phyloP scores from a whole-genome alignment of 2,329 filamentous ascomycete genomes.

The Fusarium scirpi region DNA sequence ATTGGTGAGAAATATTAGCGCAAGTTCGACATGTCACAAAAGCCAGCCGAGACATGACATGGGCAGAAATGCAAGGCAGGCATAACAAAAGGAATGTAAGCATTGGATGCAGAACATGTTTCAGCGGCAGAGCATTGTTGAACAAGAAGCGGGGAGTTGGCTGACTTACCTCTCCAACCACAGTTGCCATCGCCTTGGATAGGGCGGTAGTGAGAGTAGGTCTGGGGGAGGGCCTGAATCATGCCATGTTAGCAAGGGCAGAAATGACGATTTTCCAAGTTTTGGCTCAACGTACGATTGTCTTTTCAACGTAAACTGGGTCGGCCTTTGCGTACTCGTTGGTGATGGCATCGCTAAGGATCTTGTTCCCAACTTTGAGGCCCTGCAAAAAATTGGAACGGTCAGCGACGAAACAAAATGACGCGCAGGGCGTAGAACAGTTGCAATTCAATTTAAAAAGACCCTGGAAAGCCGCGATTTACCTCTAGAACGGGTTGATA shows the following conservation, averaged over 20 bases:
- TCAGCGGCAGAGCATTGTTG: slow-evolving; percentile 10
- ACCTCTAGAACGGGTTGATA: slow-evolving; percentile 70
- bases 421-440: slow-evolving; percentile 16
- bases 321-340: slow-evolving; percentile 91
- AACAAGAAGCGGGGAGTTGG: slow-evolving; percentile 22
- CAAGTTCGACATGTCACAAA: slow-evolving; percentile 22
- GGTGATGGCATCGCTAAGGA: slow-evolving; percentile 80
- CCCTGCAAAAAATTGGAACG: slow-evolving; percentile 68
- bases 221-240: slow-evolving; percentile 78
- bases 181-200: slow-evolving; percentile 95
- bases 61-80: slow-evolving; percentile 18
- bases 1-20: slow-evolving; percentile 26
- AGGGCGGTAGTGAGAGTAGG: slow-evolving; percentile 88
- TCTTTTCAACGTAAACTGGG: slow-evolving; percentile 86
- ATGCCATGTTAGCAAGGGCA: slow-evolving; percentile 31
- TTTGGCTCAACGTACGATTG: slow-evolving; percentile 70
- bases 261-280: neutral
- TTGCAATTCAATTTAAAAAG: neutral
- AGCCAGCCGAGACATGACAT: slow-evolving; percentile 39
- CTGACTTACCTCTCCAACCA: slow-evolving; percentile 90
- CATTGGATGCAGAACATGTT: slow-evolving; percentile 15
- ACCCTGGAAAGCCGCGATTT: slow-evolving; percentile 43
- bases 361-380: slow-evolving; percentile 82
- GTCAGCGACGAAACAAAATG: slow-evolving; percentile 31
- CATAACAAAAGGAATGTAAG: slow-evolving; percentile 19